Conservation (phyloP, 2,329 filamentous ascomycete species). For the Lecanicillium sp. region DNA sequence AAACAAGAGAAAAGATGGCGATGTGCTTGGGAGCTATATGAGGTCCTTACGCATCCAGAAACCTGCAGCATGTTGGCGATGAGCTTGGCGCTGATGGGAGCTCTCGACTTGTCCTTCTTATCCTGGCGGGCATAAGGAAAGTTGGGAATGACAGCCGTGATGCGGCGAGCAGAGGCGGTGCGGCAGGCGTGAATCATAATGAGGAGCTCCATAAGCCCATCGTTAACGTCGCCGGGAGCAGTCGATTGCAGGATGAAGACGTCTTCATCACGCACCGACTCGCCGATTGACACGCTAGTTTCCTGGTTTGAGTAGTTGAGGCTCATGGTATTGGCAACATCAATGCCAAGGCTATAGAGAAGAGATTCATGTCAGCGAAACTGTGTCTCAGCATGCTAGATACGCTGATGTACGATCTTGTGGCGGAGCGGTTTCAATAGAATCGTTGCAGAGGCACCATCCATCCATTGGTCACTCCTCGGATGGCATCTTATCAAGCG, state of each 20-base stretch:
- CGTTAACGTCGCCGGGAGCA: conserved; percentile 91
- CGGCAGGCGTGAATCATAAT: conserved; percentile 96
- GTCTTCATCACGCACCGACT: conserved; percentile 95
- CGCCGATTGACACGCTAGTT: conserved; percentile 86
- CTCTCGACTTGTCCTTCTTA: conserved; percentile 89
- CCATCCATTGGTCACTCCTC: conserved; percentile 7
- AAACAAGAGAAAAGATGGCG: neutral
- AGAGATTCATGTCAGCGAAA: conserved; percentile 15
- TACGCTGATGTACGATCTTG: too few species aligned
- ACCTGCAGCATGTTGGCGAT: conserved; percentile 98
- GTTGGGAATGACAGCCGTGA: conserved; percentile 92
- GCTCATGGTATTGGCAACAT: conserved; percentile 70
- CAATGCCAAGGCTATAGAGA: conserved; percentile 57
- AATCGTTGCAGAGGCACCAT: too few species aligned
- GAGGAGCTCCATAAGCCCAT: conserved; percentile 93
- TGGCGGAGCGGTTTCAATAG: too few species aligned
- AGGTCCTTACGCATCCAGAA: conserved; percentile 57
- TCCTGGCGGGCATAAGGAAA: conserved; percentile 96
- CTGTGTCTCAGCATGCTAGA: too few species aligned
- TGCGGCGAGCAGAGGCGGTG: conserved; percentile 64
- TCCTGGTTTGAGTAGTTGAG: conserved; percentile 83
- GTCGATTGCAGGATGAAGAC: conserved; percentile 97
- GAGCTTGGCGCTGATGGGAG: conserved; percentile 92
- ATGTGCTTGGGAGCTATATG: neutral
- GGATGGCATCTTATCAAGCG: neutral